Evolutionary conservation across 73 alveolate species (phyloP).

Genomic region (Paramecium sonneborni): DNA sequence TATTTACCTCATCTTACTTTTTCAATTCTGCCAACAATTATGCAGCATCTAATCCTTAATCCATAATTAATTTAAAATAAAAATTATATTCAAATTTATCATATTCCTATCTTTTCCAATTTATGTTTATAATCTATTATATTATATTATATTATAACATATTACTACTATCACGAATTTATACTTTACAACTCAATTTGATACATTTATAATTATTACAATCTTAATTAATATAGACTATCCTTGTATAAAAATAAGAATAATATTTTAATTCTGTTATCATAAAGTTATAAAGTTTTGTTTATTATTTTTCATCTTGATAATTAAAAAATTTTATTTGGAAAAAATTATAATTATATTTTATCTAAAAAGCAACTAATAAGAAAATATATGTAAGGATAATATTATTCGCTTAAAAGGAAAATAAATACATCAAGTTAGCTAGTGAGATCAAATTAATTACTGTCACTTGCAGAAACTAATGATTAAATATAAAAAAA

Average conservation of each 20-base stretch:
- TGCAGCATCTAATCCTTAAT: conserved; percentile 55
- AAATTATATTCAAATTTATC: background rate
- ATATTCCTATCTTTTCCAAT: background rate
- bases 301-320: no score
- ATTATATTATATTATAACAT: no score
- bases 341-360: background rate
- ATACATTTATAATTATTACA: no score
- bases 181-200: no score
- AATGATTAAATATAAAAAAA: background rate
- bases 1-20: conserved; percentile 26
- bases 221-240: no score
- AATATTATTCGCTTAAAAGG: background rate
- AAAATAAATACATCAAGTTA: background rate
- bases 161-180: no score
- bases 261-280: no score
- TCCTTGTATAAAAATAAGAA: no score
- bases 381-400: background rate
- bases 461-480: background rate
- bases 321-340: no score
- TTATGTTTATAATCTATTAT: background rate
- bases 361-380: background rate
- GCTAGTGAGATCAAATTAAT: background rate
- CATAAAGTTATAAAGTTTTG: no score
- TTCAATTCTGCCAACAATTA: background rate
- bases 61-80: background rate